Conservation (phyloP, 129 eudicot genomes). For the Pittosporum tobira region DNA sequence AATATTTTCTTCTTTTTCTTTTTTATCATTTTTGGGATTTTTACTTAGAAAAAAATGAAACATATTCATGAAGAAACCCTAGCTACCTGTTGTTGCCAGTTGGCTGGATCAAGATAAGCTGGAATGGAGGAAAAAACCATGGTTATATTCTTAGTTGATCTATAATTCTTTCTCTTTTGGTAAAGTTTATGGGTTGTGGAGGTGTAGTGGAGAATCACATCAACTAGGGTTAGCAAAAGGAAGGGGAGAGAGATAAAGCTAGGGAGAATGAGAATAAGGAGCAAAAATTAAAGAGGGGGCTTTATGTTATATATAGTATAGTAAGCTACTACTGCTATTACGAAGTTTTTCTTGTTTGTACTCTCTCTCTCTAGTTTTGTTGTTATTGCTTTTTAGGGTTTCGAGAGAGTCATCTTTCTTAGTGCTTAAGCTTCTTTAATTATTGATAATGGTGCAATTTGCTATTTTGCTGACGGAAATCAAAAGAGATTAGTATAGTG, state of each 20-base stretch:
- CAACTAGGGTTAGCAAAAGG: conserved; percentile 39
- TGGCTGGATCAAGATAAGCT: conserved; percentile 82
- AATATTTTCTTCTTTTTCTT: conserved; percentile 30
- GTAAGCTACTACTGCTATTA: not conserved
- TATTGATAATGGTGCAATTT: not conserved
- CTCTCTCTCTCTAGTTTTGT: conserved; percentile 33
- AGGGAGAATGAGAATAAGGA: conserved; percentile 38
- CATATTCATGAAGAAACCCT: conserved; percentile 18
- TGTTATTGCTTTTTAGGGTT: conserved; percentile 46
- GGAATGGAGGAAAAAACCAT: conserved; percentile 81
- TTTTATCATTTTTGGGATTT: conserved; percentile 31
- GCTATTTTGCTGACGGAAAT: not conserved
- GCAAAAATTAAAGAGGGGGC: conserved; percentile 39
- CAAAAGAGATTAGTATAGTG: too few relatives aligned
- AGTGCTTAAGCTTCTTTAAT: conserved; percentile 50
- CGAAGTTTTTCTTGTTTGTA: conserved; percentile 28
- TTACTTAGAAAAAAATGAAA: conserved; percentile 27
- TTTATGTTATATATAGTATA: conserved; percentile 33
- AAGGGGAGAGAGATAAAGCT: conserved; percentile 17
- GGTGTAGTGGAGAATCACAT: conserved; percentile 51
- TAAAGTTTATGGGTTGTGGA: conserved; percentile 44
- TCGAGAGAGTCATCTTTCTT: conserved; percentile 32
- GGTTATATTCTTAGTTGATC: conserved; percentile 38
- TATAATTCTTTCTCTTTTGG: conserved; percentile 49
- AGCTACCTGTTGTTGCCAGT: conserved; percentile 72